Evolutionary conservation across 2,329 filamentous ascomycete species (phyloP), one percentile per base, ranked within the genome.

Genomic region (Epichloe amarillans): DNA sequence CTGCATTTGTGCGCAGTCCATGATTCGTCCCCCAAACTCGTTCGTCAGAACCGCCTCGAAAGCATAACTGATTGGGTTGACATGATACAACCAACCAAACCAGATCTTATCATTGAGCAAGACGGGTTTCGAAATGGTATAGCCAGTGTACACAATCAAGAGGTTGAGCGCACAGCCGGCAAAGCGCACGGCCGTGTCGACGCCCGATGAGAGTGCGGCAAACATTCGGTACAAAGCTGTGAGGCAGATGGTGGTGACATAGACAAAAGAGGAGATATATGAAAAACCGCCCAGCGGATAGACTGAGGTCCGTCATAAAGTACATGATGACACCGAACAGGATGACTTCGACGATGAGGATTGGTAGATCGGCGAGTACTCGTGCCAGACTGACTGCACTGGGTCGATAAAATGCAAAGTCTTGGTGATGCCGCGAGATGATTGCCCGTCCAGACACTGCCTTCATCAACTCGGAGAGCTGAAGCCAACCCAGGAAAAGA

Each of bases 31-130:
- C 59, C 56, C 52, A 54, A 86, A 87, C 60, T 87, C 83, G 62
- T 86, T 86, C 51, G 79, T 68, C 76, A 83, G 79, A 36, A 85
- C 67, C 0, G 74, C 69, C 57, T 86, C 82, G 58, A 85, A 86
- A 0, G 72, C 80, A 55, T 86, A 86, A 0, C 74, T 75, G 15
- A 86, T 74, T 1, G 81, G 80, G 50, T 85, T 75, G 43, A 84
- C 64, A 55, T 82, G 84, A 53, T 78, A 80, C 55, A 86, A 82
- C 83, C 83, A 86, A 30, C 79, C 69, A 45, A 77, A 77, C 81
- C 82, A 87, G 75, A 10, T 57, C 3, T 72, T 10, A 84, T 72
- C 50, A 0, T 74, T 77, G 17, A 79, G 71, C 79, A 81, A 85
- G 61, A 65, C 63, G 15, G 64, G 58, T 2, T 59, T 55, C 0